Base-by-base conservation (phyloP, 2,329 filamentous ascomycete species). In the Aspergillus aculeatinus region DNA sequence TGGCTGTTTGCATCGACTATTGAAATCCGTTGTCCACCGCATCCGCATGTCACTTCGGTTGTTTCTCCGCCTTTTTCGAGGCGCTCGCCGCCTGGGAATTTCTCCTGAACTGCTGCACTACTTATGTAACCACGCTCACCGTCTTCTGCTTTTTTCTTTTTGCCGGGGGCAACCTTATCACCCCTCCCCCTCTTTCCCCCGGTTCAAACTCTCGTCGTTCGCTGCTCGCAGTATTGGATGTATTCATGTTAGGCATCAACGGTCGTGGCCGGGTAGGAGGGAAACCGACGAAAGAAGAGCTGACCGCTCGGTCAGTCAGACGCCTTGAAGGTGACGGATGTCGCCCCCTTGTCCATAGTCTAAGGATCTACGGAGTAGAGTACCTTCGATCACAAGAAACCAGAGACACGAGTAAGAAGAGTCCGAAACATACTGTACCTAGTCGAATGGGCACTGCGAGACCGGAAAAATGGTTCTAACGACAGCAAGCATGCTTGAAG, bases 91-190 rank as follows among this genome's bases (percentile, higher is more conserved):
- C 55, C 44, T 48, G 27, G 27, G 7, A 29, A 9, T 29, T 7
- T 29, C 27, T 29, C 27, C 27, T 29, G 7, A 29, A 29, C 27
- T 10, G 27, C 27, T 9, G 27, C 27, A 29, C 27, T 29, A 29
- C 27, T 29, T 29, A 29, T 29, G 7, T 29, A 29, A 29, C 33
- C 10, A 55, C 60, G 56, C 62, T 65, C 64, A 64, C 62, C 60
- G 63, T 65, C 60, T 64, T 60, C 52, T 62, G 48, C 48, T 57
- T 47, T n/a, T 56, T 39, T 25, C n/a, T 42, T 6, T 42, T n/a
- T 19, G 4, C 39, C 39, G 11, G 33, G 14, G 33, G 33, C 33
- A 35, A 35, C 33, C 14, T 58, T 57, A 33, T 44, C 53, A 35
- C 31, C 48, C 47, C 14, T 21, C 48, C 51, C 35, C 44, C 14